Conservation (phyloP, 192 early-diverging fungal genomes). For the Backusella tuberculispora region DNA sequence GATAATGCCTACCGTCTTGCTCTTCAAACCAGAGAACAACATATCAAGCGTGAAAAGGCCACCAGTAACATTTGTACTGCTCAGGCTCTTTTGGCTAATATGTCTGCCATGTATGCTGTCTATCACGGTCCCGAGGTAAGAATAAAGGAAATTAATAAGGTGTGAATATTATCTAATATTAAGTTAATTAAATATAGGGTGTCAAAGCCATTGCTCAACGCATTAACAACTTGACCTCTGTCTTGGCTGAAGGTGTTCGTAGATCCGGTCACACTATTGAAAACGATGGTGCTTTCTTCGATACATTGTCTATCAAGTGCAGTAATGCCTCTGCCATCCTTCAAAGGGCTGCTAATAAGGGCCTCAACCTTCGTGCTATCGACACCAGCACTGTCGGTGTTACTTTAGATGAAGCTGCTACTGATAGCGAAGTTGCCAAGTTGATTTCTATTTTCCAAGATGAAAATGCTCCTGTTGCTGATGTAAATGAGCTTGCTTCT, state of each 20-base stretch:
- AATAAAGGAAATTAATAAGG: neutral
- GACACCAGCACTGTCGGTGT: conserved; percentile 79
- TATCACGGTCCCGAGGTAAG: conserved; percentile 93
- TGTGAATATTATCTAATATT: conserved; percentile 8
- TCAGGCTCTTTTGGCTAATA: conserved; percentile 98
- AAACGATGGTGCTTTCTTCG: conserved; percentile 85
- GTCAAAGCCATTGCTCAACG: conserved; percentile 89
- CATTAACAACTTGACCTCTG: conserved; percentile 88
- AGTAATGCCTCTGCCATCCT: conserved; percentile 67
- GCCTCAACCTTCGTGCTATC: conserved; percentile 90
- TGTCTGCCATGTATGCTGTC: conserved; percentile 99
- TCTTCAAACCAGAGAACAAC: conserved; percentile 98
- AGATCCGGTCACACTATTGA: conserved; percentile 80
- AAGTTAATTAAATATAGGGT: conserved; percentile 53
- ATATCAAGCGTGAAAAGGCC: conserved; percentile 98
- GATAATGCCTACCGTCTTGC: conserved; percentile 92
- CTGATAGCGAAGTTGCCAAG: conserved; percentile 77
- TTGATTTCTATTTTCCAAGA: conserved; percentile 82
- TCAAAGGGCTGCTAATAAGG: conserved; percentile 68
- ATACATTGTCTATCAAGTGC: conserved; percentile 89
- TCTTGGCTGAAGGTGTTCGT: conserved; percentile 78
- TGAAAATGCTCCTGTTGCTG: conserved; percentile 53
- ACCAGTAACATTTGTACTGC: conserved; percentile 99
- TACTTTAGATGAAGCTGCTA: conserved; percentile 92
- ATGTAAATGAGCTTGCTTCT: conserved; percentile 55